Evolutionary conservation across 2,329 filamentous ascomycete species (phyloP), one percentile per base, ranked within the genome.

Genomic region (Claviceps spartinae): DNA sequence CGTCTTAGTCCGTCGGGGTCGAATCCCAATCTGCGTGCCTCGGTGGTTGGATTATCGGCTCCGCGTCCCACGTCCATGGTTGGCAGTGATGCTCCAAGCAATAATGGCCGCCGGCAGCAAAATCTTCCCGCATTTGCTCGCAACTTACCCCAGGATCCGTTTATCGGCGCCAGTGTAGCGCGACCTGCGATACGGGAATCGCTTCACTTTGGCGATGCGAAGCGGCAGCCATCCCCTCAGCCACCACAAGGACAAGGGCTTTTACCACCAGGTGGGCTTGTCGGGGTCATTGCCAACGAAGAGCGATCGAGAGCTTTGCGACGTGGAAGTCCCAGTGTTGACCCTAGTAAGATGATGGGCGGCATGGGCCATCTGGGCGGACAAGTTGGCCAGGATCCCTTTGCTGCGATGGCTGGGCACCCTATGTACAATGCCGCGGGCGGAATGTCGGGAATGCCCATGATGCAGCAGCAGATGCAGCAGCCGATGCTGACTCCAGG

Each of bases 271-370:
- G 88, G 86, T 43, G 89, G 89, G 11, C 74, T 95, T 11, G 85
- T 95, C 20, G 88, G 88, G 9, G 87, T 95, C 8, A 95, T 95
- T 67, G 87, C 87, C 37, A 85, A 74, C 50, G 88, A 95, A 67
- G 88, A 95, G 65, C 78, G 87, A 47, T 84, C 85, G 42, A 78
- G 83, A 57, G 88, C 88, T 34, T 74, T 88, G 73, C 77, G 88
- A 59, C 76, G 88, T 61, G 88, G 86, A 37, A 93, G 85, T 61
- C 86, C 88, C 3, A 86, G 85, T 54, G 66, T 81, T 18, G 81
- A 85, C 36, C 22, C 41, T 48, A 67, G 70, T 48, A 71, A 67
- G 49, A 59, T 67, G 38, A 58, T 69, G 20, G 57, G 63, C 30
- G 60, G 61, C 52, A 68, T 56, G 53, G 64, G 61, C 64, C 68